These are phyloP conservation scores for Microbotryum lychnidis-dioicae DNA, from an alignment of 1,284 basidiomycete genomes.

Conservation along the genomic window DNA sequence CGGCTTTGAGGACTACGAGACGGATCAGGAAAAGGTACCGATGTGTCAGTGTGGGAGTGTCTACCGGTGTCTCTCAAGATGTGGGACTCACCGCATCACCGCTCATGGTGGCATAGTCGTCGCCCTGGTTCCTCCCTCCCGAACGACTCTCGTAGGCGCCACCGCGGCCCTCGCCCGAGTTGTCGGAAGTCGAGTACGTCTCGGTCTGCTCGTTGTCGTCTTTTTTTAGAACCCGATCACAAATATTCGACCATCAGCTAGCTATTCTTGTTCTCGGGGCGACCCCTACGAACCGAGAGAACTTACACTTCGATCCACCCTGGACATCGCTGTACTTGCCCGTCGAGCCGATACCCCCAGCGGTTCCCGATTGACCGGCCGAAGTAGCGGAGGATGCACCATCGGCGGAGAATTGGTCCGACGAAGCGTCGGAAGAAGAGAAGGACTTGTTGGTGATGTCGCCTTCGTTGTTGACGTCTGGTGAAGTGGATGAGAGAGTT, in stretches of 20 bases:
- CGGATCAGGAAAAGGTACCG: no score
- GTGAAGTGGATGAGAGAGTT: neutral
- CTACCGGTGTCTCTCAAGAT: neutral
- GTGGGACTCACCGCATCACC: neutral
- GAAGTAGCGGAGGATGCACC: conserved; percentile 11
- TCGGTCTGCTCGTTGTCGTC: no score
- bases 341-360: neutral
- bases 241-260: no score
- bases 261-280: no score
- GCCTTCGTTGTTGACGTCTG: conserved; percentile 5
- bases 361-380: neutral
- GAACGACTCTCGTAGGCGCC: neutral
- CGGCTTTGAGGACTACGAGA: conserved; percentile 21
- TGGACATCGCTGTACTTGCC: neutral
- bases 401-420: conserved; percentile 9
- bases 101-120: neutral
- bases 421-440: conserved; percentile 2
- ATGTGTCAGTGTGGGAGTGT: no score
- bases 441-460: neutral
- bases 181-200: no score
- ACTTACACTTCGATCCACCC: no score
- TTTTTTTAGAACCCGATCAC: no score
- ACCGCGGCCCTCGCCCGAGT: no score
- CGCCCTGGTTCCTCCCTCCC: neutral
- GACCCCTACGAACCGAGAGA: no score